Conservation (phyloP, 1,284 basidiomycete species). For the Ceratobasidium sp. region DNA sequence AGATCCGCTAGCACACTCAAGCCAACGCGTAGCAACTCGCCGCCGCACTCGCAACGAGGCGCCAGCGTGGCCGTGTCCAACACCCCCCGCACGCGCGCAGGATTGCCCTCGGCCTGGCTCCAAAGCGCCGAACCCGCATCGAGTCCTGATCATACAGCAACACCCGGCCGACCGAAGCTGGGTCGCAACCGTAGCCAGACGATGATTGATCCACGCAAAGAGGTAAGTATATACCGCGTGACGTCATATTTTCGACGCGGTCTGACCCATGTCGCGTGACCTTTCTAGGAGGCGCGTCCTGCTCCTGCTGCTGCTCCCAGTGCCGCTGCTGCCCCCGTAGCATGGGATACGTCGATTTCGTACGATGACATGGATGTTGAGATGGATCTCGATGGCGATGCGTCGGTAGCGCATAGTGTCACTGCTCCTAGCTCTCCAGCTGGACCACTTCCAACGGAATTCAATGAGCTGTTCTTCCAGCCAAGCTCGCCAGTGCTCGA, state of each 20-base stretch:
- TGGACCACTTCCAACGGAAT: constrained; percentile 40
- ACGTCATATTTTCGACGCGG: constrained; percentile 6
- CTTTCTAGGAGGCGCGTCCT: constrained; percentile 12
- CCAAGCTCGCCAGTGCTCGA: constrained; percentile 57
- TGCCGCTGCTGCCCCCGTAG: constrained; percentile 30
- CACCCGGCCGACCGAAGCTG: background rate
- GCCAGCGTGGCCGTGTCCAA: constrained; percentile 50
- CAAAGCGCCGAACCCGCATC: constrained; percentile 16
- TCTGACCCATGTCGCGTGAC: background rate
- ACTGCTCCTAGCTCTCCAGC: constrained; percentile 48
- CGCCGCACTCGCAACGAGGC: constrained; percentile 48
- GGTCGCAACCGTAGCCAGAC: constrained; percentile 33
- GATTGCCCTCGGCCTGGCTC: constrained; percentile 71
- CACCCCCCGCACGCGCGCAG: constrained; percentile 65
- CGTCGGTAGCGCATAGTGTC: constrained; percentile 46
- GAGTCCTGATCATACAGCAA: background rate
- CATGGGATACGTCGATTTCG: constrained; percentile 33
- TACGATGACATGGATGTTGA: constrained; percentile 79
- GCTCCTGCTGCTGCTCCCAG: background rate
- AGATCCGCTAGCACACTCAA: background rate
- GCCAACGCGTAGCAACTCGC: constrained; percentile 45
- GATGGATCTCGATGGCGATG: constrained; percentile 76
- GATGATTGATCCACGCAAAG: constrained; percentile 20
- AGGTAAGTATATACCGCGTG: constrained; percentile 36
- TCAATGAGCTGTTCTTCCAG: constrained; percentile 62